phyloP scores from a whole-genome alignment of 805 yeast species.

The Lipomyces yamadae region DNA sequence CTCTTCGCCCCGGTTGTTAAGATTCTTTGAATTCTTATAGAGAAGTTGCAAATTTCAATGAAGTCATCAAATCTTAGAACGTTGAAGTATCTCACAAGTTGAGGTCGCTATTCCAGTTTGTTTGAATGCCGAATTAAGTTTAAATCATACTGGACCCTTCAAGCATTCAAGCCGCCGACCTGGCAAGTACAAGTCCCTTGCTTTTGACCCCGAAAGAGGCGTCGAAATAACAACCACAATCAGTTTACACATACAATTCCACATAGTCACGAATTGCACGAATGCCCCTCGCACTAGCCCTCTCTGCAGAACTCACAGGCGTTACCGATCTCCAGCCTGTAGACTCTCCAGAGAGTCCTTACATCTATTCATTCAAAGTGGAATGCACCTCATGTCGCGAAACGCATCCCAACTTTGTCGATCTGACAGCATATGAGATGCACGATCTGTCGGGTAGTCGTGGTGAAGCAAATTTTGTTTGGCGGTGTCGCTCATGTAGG shows the following conservation, averaged over 20 bases:
- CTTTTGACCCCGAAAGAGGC: neutral
- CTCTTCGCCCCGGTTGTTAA: neutral
- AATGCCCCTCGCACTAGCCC: conserved; percentile 35
- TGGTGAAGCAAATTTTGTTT: conserved; percentile 83
- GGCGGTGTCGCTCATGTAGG: conserved; percentile 71
- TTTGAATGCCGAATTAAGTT: neutral
- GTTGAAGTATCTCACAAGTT: neutral
- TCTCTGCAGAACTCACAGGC: conserved; percentile 56
- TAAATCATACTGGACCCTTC: too few species aligned
- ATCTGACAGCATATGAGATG: conserved; percentile 34
- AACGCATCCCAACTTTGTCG: conserved; percentile 59
- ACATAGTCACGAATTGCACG: neutral
- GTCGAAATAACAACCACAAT: neutral
- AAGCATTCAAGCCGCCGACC: too few species aligned
- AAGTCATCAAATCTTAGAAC: neutral
- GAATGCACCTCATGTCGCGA: conserved; percentile 81
- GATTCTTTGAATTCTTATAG: neutral
- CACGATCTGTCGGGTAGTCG: conserved; percentile 62
- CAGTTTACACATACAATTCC: neutral
- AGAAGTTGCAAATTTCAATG: neutral
- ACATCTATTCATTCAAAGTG: conserved; percentile 68
- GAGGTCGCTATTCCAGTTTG: neutral
- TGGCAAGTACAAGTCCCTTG: neutral
- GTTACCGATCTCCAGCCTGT: conserved; percentile 62
- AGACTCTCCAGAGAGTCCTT: conserved; percentile 66